Conservation (phyloP, 257 asterid species). For the Henckelia pumila region DNA sequence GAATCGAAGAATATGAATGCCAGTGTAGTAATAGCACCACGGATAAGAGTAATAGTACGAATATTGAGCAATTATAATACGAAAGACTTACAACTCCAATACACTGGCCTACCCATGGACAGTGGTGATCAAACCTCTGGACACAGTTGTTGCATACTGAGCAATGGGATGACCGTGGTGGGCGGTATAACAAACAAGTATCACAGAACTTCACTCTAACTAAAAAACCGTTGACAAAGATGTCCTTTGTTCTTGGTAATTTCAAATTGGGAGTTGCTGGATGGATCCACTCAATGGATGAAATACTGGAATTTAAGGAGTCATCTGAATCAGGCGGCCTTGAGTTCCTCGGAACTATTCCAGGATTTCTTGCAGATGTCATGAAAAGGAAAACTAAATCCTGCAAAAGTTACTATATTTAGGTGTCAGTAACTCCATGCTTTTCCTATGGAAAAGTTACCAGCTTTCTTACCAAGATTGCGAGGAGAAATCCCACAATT, state of each 20-base stretch:
- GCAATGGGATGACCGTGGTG: constrained; percentile 96
- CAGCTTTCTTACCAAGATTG: constrained; percentile 49
- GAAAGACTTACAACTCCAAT: constrained; percentile 66
- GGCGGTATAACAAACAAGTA: constrained; percentile 82
- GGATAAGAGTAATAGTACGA: no score
- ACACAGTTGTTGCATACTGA: constrained; percentile 95
- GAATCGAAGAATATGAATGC: no score
- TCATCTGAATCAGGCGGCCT: constrained; percentile 53
- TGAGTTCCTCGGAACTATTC: constrained; percentile 72
- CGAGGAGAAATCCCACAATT: constrained; percentile 50
- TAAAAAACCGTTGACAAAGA: constrained; percentile 55
- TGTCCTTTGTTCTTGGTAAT: constrained; percentile 69
- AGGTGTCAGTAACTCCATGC: no score
- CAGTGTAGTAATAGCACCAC: no score
- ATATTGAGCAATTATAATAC: no score
- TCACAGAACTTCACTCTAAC: constrained; percentile 81
- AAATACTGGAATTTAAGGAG: constrained; percentile 23
- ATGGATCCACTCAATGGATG: constrained; percentile 62
- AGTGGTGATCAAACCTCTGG: constrained; percentile 95
- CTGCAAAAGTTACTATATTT: constrained; percentile 33
- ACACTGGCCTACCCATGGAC: constrained; percentile 98
- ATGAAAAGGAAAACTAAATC: constrained; percentile 67
- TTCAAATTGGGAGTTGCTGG: constrained; percentile 40
- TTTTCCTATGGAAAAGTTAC: neutral
- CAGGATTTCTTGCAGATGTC: constrained; percentile 79